phyloP scores from a whole-genome alignment of 176 grass and related monocot species.

The Elaeis guineensis region DNA sequence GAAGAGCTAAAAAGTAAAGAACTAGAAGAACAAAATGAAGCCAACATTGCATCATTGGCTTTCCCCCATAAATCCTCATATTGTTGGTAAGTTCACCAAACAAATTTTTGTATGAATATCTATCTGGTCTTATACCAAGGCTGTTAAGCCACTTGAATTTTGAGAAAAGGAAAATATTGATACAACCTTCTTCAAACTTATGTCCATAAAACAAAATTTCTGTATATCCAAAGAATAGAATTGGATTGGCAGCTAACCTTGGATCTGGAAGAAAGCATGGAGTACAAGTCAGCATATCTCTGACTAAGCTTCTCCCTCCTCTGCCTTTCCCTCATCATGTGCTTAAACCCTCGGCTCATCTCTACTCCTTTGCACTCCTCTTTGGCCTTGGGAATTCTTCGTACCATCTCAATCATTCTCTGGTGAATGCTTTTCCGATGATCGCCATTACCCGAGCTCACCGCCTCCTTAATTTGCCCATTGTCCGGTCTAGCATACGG shows the following conservation, averaged over 20 bases:
- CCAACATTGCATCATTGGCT: no score
- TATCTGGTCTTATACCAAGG: no score
- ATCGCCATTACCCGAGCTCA: background rate
- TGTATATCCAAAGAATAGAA: no score
- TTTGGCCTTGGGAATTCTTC: constrained; percentile 4
- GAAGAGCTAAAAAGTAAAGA: no score
- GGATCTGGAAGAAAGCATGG: constrained; percentile 54
- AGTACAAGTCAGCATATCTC: constrained; percentile 75
- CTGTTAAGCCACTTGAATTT: no score
- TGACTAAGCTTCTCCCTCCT: constrained; percentile 93
- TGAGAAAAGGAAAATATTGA: no score
- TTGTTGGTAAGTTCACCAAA: no score
- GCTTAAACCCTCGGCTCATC: constrained; percentile 76
- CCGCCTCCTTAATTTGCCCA: background rate
- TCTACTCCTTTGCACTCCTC: constrained; percentile 7
- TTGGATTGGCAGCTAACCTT: constrained; percentile 25
- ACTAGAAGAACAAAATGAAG: no score
- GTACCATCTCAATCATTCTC: constrained; percentile 27
- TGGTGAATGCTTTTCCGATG: constrained; percentile 24
- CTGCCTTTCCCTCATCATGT: constrained; percentile 95
- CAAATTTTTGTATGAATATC: no score
- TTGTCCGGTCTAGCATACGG: constrained; percentile 14
- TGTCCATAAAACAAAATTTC: no score
- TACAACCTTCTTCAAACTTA: no score
- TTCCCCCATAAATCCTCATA: no score